Base-by-base conservation (phyloP, 2,329 filamentous ascomycete genomes). In the Stachybotrys chlorohalonatus region DNA sequence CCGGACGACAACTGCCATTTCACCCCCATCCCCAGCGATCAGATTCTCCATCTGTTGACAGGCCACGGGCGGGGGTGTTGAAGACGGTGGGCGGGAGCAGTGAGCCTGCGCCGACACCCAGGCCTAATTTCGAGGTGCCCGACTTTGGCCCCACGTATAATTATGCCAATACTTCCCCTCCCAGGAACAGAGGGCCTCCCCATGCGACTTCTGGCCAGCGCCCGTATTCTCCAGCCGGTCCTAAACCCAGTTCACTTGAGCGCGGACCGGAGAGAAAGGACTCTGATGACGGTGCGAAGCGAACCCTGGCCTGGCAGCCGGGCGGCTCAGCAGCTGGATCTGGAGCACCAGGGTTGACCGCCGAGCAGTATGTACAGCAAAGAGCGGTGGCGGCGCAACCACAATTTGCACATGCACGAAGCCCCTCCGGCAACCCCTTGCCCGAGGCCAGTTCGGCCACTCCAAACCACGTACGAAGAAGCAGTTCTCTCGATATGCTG, bases 131-230 rank as follows among this genome's bases (percentile, higher is more conserved):
- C 30, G 78, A 83, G 55, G 84, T 95, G 57, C 89, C 90, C 1
- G 86, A 96, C 68, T 96, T 96, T 70, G 93, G 93, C 0, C 90
- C 86, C 6, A 96, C 92, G 0, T 73, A 89, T 62, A 86, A 87
- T 56, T 86, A 90, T 55, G 71, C 66, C 39, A 73, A 70, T 11
- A 49, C 66, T 16, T 56, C 69, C n/a, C 58, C 66, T 2, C 60
- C 67, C 9, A 65, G 60, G 6, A 69, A 59, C 55, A n/a, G 73
- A 70, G 57, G 63, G 64, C 0, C 65, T 58, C 54, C 8, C 9
- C 13, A 66, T 51, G 57, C 13, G 31, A n/a, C 32, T 54, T 42
- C 54, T 9, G 57, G 55, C 3, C 65, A 64, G 5, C 64, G 65
- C 30, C 64, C 69, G 0, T 70, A 67, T 51, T 69, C 72, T 1